A percentile compares a stretch with the other conserved stretches of the same genome.
These are phyloP conservation scores for Colletotrichum caudatum DNA, from an alignment of 2,329 filamentous ascomycete genomes.

Conservation along the genomic window DNA sequence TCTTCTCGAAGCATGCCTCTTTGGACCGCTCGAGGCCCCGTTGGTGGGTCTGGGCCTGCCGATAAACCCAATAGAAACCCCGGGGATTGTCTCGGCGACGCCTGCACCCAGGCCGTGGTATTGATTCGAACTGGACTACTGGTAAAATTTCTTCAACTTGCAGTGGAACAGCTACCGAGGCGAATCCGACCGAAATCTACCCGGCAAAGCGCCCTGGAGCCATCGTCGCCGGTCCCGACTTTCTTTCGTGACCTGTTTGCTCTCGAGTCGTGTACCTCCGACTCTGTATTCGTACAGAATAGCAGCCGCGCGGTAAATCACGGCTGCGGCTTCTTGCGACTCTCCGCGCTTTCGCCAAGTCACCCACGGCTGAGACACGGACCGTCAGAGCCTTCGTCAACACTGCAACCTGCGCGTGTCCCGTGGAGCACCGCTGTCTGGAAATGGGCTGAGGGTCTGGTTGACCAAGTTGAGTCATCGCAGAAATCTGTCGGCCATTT, in stretches of 20 bases:
- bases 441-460: conserved; percentile 7
- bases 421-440: neutral
- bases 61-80: conserved; percentile 20
- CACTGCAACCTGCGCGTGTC: neutral
- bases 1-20: conserved; percentile 39
- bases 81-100: conserved; percentile 31
- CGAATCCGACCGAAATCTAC: neutral
- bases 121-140: conserved; percentile 6
- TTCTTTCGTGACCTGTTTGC: conserved; percentile 13
- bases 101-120: conserved; percentile 13
- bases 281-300: neutral
- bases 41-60: conserved; percentile 19
- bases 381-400: neutral
- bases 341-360: neutral
- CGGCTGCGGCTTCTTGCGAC: conserved; percentile 22
- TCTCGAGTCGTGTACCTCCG: conserved; percentile 13
- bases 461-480: conserved; percentile 36
- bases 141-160: conserved; percentile 16
- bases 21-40: conserved; percentile 26
- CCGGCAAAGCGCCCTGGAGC: neutral
- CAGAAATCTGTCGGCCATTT: conserved; percentile 2
- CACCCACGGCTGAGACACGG: neutral
- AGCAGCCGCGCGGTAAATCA: conserved; percentile 36
- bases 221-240: conserved; percentile 4
- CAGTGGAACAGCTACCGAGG: neutral